Conservation (phyloP, 2,329 filamentous ascomycete genomes). For the Claviceps sp. region DNA sequence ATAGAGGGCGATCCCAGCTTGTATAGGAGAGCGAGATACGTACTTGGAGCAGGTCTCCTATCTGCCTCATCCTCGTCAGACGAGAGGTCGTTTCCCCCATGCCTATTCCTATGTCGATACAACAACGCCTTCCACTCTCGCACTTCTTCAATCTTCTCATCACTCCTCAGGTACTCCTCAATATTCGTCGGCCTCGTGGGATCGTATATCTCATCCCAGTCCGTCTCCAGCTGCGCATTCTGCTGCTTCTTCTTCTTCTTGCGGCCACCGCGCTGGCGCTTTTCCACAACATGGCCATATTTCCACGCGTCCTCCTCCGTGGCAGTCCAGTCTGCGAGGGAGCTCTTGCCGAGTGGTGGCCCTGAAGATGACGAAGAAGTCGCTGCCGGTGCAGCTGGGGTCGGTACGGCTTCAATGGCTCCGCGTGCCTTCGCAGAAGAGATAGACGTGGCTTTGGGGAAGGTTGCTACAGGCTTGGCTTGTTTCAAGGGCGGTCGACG, state of each 20-base stretch:
- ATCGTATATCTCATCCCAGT: slow-evolving; percentile 91
- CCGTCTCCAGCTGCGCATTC: slow-evolving; percentile 43
- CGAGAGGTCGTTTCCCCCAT: slow-evolving; percentile 24
- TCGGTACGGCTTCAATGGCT: neutral
- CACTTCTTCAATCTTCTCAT: slow-evolving; percentile 68
- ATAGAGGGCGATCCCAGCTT: too few relatives aligned
- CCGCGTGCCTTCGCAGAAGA: slow-evolving; percentile 18
- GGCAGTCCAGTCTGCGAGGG: slow-evolving; percentile 68
- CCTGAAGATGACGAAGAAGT: slow-evolving; percentile 18
- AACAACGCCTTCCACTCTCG: slow-evolving; percentile 75
- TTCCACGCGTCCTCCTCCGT: slow-evolving; percentile 71
- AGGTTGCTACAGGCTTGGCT: slow-evolving; percentile 44
- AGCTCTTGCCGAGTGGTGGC: slow-evolving; percentile 43
- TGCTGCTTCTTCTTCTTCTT: slow-evolving; percentile 61
- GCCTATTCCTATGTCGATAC: slow-evolving; percentile 51
- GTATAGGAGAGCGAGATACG: slow-evolving; percentile 6
- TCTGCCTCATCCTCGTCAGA: slow-evolving; percentile 29
- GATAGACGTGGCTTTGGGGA: slow-evolving; percentile 30
- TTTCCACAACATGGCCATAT: slow-evolving; percentile 43
- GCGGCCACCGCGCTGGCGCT: slow-evolving; percentile 62
- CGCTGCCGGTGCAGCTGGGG: slow-evolving; percentile 11
- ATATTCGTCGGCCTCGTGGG: slow-evolving; percentile 70
- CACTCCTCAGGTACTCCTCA: slow-evolving; percentile 71
- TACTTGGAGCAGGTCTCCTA: slow-evolving; percentile 20
- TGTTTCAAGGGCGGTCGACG: slow-evolving; percentile 56